Evolutionary conservation across 164 flowering plant species (phyloP), one percentile per base, ranked within the genome.

Genomic region (Protea cynaroides): DNA sequence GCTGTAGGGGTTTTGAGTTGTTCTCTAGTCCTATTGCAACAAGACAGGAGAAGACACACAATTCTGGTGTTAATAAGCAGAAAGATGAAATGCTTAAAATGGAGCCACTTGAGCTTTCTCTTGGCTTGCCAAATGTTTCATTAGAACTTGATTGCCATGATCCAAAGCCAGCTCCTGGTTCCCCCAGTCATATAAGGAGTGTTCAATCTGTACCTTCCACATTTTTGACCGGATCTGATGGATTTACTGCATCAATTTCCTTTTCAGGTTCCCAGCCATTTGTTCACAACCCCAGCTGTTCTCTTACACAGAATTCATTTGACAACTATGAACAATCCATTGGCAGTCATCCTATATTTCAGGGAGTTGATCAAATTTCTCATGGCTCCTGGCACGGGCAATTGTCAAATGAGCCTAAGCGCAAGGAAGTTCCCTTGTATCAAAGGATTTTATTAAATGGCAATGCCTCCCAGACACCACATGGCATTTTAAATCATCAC

Each of bases 231-330:
- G 78, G 76, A 52, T 90, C 93, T 19, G 96, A 90, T 76, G 89
- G 86, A 21, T 90, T 88, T 70, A 83, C 94, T 34, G 74, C 84
- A 53, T 92, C 98, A 43, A 70, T 89, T 76, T 89, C 98, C 4
- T 82, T 84, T 72, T 88, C 98, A 19, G 98, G 98, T 64, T 92
- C 98, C 58, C 98, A 86, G 72, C 72, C 82, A 24, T 82, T 86
- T 69, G 65, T 78, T 65, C 98, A 92, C 70, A 90, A 92, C 61
- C 96, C 96, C 24, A 90, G 96, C 69, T 92, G 96, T 60, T 92
- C 98, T 24, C 74, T 92, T 47, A 88, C 89, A 1, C 88, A 93
- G 47, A 84, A 90, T 60, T 83, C 89, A 7, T 38, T 76, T 65
- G 96, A 87, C 21, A 82, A 83, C 75, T 80, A 54, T 69, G 97